These are phyloP conservation scores for Pleurotus djamor DNA, from an alignment of 768 basidiomycete species.

Conservation along the genomic window DNA sequence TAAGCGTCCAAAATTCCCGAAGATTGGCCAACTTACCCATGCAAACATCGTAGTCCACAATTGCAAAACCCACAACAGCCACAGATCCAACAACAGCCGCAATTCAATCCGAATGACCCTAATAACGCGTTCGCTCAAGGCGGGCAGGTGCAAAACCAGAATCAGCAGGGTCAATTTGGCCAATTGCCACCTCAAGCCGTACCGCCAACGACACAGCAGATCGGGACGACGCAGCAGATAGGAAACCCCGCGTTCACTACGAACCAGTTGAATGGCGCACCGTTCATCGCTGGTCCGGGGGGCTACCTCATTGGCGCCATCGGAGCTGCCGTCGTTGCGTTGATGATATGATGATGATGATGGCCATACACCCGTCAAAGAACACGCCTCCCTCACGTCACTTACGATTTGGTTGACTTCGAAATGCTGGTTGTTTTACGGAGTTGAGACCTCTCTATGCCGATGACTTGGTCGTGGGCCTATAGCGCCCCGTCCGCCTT, in stretches of 20 bases:
- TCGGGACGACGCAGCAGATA: too few relatives aligned
- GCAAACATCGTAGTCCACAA: not conserved
- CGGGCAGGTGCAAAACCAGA: not conserved
- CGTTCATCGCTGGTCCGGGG: not conserved
- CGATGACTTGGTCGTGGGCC: too few relatives aligned
- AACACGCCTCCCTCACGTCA: not conserved
- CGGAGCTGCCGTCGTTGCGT: not conserved
- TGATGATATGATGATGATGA: not conserved
- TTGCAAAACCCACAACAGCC: not conserved
- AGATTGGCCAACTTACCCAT: not conserved
- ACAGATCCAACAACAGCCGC: not conserved
- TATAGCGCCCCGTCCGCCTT: too few relatives aligned
- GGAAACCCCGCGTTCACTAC: not conserved
- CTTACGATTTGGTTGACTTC: not conserved
- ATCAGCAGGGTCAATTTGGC: not conserved
- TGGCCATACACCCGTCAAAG: too few relatives aligned
- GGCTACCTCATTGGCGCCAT: not conserved
- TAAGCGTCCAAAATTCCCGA: not conserved
- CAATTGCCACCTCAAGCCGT: not conserved
- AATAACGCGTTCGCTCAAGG: not conserved
- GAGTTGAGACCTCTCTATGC: too few relatives aligned
- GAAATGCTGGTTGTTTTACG: too few relatives aligned
- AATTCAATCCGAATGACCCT: not conserved
- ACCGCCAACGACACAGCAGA: not conserved
- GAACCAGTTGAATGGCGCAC: not conserved